These are phyloP conservation scores for Pascua sp. DNA, from an alignment of 1,284 basidiomycete genomes.

Conservation along the genomic window DNA sequence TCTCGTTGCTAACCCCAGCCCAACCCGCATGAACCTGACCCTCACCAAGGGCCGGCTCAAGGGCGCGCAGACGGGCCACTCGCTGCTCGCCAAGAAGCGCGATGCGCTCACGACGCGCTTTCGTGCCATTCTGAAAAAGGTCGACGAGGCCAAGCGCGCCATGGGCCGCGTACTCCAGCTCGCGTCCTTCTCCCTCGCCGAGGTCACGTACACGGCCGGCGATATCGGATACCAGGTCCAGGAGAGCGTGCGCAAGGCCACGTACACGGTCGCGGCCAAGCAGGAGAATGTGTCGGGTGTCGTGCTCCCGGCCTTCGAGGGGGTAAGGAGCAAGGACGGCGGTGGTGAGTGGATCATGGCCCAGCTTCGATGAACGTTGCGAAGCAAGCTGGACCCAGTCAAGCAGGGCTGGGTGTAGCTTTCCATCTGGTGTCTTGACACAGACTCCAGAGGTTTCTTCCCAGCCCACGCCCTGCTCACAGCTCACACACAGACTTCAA, in stretches of 20 bases:
- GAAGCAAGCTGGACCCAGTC: background rate
- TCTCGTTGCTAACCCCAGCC: slow-evolving; percentile 45
- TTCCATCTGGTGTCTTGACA: no score
- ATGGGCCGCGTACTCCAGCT: slow-evolving; percentile 99
- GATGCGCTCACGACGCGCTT: slow-evolving; percentile 93
- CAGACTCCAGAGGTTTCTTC: background rate
- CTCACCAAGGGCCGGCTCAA: slow-evolving; percentile 91
- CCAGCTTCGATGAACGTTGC: background rate
- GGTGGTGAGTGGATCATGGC: slow-evolving; percentile 58
- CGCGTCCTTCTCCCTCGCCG: slow-evolving; percentile 96
- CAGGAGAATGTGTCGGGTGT: slow-evolving; percentile 99
- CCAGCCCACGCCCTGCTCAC: no score
- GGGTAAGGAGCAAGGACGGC: slow-evolving; percentile 69
- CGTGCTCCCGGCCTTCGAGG: slow-evolving; percentile 91
- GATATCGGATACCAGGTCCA: slow-evolving; percentile 93
- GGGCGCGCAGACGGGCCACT: slow-evolving; percentile 96
- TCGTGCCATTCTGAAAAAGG: slow-evolving; percentile 80
- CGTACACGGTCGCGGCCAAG: slow-evolving; percentile 88
- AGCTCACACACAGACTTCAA: slow-evolving; percentile 72
- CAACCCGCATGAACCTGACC: slow-evolving; percentile 90
- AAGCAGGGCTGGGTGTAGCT: background rate
- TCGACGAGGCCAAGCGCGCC: slow-evolving; percentile 97
- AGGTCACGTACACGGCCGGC: slow-evolving; percentile 95
- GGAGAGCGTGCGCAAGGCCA: slow-evolving; percentile 64
- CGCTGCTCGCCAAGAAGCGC: slow-evolving; percentile 92